Percentiles rank a stretch among this genome's conserved stretches.
phyloP scores from a whole-genome alignment of 2,329 filamentous ascomycete genomes.

The Penicillium sp. region DNA sequence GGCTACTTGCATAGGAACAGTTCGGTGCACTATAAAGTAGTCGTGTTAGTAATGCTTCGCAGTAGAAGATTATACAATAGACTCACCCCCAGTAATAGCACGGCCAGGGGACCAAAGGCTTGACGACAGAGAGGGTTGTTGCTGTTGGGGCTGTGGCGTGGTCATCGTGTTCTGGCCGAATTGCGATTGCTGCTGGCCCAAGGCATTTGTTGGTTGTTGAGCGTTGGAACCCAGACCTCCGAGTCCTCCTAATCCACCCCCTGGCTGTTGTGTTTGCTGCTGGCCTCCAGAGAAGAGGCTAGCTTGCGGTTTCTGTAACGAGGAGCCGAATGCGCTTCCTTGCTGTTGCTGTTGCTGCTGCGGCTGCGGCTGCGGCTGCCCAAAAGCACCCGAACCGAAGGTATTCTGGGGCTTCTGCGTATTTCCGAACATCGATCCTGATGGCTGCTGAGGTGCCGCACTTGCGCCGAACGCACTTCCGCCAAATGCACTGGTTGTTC shows the following conservation, averaged over 20 bases:
- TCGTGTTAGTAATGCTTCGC: slow-evolving; percentile 14
- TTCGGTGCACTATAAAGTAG: slow-evolving; percentile 53
- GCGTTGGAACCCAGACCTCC: slow-evolving; percentile 35
- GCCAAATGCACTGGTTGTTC: slow-evolving; percentile 20
- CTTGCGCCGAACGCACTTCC: slow-evolving; percentile 25
- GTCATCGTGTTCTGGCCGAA: slow-evolving; percentile 43
- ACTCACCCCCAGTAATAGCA: slow-evolving; percentile 44
- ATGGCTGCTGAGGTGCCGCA: slow-evolving; percentile 33
- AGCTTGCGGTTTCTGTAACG: slow-evolving; percentile 27
- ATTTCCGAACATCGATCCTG: slow-evolving; percentile 32
- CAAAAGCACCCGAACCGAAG: slow-evolving; percentile 12
- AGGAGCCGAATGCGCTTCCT: slow-evolving; percentile 28
- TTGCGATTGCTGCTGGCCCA: slow-evolving; percentile 41
- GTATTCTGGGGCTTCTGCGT: slow-evolving; percentile 18
- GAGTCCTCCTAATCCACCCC: slow-evolving; percentile 39
- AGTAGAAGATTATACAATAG: slow-evolving; percentile 12
- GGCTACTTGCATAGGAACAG: slow-evolving; percentile 60
- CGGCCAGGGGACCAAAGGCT: slow-evolving; percentile 47
- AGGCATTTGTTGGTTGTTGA: slow-evolving; percentile 27
- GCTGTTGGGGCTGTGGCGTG: slow-evolving; percentile 29
- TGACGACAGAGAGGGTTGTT: slow-evolving; percentile 33
- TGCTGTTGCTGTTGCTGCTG: slow-evolving; percentile 14
- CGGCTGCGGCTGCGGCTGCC: slow-evolving; percentile 30
- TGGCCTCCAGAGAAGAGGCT: slow-evolving; percentile 30
- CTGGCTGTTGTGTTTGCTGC: slow-evolving; percentile 20